Evolutionary conservation across 768 basidiomycete genomes (phyloP).

Genomic region (Lepiota venenata): DNA sequence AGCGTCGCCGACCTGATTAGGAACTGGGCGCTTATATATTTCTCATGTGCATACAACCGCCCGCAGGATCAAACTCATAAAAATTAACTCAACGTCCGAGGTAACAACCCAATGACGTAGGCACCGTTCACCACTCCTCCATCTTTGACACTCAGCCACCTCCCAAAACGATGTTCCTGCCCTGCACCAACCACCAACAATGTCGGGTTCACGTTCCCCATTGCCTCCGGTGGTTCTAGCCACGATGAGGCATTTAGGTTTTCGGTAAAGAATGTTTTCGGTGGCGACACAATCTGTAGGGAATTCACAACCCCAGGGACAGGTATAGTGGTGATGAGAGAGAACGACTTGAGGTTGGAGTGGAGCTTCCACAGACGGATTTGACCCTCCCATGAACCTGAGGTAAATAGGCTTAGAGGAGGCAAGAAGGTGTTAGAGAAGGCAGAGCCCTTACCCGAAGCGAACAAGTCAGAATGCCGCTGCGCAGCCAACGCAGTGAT

Average conservation of each 20-base stretch:
- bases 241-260: conserved; percentile 28
- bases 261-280: conserved; percentile 39
- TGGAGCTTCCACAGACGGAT: conserved; percentile 93
- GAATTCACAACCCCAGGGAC: conserved; percentile 87
- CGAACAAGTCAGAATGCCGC: conserved; percentile 88
- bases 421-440: conserved; percentile 4
- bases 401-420: conserved; percentile 5
- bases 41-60: too few species aligned
- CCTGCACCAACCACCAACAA: conserved; percentile 78
- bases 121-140: conserved; percentile 69
- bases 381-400: conserved; percentile 92
- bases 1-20: too few species aligned
- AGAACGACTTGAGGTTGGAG: conserved; percentile 72
- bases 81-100: conserved; percentile 26
- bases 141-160: conserved; percentile 81
- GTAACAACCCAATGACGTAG: conserved; percentile 56
- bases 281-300: conserved; percentile 69
- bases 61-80: background rate
- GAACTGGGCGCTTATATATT: too few species aligned
- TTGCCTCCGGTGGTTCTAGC: conserved; percentile 15
- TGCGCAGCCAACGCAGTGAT: conserved; percentile 81
- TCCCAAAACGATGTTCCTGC: conserved; percentile 85
- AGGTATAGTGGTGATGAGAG: conserved; percentile 57
- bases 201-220: conserved; percentile 26
- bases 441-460: conserved; percentile 69